Evolutionary conservation across 2,329 filamentous ascomycete species (phyloP).

Genomic region (Xylaria sp.): DNA sequence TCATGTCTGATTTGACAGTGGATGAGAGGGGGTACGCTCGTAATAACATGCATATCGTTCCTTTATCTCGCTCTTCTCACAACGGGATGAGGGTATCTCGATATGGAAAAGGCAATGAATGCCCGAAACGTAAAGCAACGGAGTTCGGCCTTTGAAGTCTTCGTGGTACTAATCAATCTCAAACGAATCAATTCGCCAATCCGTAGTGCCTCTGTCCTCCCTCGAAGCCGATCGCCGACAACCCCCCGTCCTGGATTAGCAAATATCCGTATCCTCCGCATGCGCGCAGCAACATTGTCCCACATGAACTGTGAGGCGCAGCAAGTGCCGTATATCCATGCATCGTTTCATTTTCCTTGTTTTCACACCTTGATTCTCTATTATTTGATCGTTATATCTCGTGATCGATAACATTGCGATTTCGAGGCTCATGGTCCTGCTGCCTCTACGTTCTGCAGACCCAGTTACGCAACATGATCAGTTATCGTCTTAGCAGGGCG

Average conservation of each 20-base stretch:
- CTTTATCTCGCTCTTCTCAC: neutral
- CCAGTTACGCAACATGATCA: conserved; percentile 11
- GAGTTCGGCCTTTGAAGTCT: conserved; percentile 20
- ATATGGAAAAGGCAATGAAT: neutral
- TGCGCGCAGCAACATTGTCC: conserved; percentile 25
- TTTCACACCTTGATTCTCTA: too few species aligned
- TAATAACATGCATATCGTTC: neutral
- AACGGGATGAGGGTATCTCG: neutral
- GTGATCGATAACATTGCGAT: too few species aligned
- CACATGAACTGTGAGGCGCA: conserved; percentile 24
- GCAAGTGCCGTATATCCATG: neutral
- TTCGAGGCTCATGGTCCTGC: neutral
- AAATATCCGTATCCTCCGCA: conserved; percentile 16
- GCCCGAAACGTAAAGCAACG: conserved; percentile 4
- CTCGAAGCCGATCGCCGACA: conserved; percentile 21
- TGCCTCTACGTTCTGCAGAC: neutral
- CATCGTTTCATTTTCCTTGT: neutral
- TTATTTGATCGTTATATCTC: too few species aligned
- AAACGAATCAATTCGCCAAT: conserved; percentile 21
- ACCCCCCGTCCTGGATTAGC: conserved; percentile 12
- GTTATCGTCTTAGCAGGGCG: neutral
- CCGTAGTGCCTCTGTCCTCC: conserved; percentile 19
- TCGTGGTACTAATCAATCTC: conserved; percentile 31
- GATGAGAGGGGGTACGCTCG: neutral
- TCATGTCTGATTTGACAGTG: neutral